Evolutionary conservation across 2,329 filamentous ascomycete genomes (phyloP).

Genomic region (Tricladium varicosporioides): DNA sequence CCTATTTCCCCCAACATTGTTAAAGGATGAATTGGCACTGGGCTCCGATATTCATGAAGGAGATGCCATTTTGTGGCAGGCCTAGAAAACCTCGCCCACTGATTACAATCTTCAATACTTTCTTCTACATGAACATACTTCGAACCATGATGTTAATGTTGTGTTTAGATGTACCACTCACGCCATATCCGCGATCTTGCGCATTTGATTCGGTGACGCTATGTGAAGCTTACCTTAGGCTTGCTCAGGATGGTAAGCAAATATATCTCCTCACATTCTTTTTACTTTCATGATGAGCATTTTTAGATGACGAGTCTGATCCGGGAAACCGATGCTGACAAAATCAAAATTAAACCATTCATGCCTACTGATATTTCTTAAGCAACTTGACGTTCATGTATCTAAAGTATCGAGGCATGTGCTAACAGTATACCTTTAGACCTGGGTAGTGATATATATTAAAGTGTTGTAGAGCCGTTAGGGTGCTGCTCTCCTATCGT

Average conservation of each 20-base stretch:
- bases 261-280: conserved; percentile 9
- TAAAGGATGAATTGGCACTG: conserved; percentile 91
- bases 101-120: conserved; percentile 45
- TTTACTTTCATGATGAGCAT: conserved; percentile 44
- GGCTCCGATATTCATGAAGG: conserved; percentile 91
- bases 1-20: conserved; percentile 14
- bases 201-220: too few relatives aligned
- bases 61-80: conserved; percentile 90
- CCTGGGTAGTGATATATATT: too few relatives aligned
- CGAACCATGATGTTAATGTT: neutral
- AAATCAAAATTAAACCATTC: conserved; percentile 67
- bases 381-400: neutral
- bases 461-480: too few relatives aligned
- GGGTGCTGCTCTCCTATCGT: too few relatives aligned
- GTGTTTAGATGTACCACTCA: neutral
- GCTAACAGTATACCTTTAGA: conserved; percentile 17
- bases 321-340: conserved; percentile 71
- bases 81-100: conserved; percentile 99
- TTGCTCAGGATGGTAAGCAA: neutral
- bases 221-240: too few relatives aligned
- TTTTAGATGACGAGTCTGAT: conserved; percentile 78
- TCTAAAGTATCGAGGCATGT: conserved; percentile 7
- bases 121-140: neutral
- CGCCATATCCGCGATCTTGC: too few relatives aligned
- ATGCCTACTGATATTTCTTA: conserved; percentile 55